Evolutionary conservation across 2,329 filamentous ascomycete species (phyloP), one percentile per base, ranked within the genome.

Genomic region (Penicillium janthinellum): DNA sequence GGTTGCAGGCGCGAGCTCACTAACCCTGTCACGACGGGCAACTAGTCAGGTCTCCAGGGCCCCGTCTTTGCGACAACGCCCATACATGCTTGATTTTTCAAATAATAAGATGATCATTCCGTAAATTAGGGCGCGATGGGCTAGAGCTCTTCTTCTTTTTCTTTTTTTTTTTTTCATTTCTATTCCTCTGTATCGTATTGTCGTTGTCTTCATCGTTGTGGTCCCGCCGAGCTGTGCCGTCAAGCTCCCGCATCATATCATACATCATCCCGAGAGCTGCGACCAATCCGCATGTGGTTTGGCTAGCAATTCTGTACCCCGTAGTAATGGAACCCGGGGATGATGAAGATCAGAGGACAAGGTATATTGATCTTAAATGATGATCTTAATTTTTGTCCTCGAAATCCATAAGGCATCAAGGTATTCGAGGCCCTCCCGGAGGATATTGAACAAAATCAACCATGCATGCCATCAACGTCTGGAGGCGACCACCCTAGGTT

Each of bases 1-100:
- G 91, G 56, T 64, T 63, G 55, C 59, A 62, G 61, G 39, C 39
- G 51, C 38, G 59, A 63, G 60, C 58, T 64, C 60, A 59, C 56
- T 61, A 64, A 58, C 61, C 20, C 14, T 7, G 31, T 31, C 31
- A 31, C 11, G n/a, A 47, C 25, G n/a, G 25, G 42, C 20, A 28
- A 45, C 42, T 45, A 11, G 39, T 42, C 41, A 31, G 31, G 31
- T 31, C 31, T 8, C 2, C 31, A 31, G 31, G 31, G 31, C 31
- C 7, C 11, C 6, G 41, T 44, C 3, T 45, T 15, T 47, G 14
- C 44, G 15, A 47, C 25, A 31, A 15, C 15, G 4, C 44, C 2
- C 22, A 47, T 31, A 31, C 4, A 5, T 31, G n/a, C 39, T 42
- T n/a, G 15, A 45, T 10, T 47, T 11, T 31, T 28, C 25, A 28